phyloP scores from a whole-genome alignment of 805 yeast genomes.

The Candida sanyiensis region DNA sequence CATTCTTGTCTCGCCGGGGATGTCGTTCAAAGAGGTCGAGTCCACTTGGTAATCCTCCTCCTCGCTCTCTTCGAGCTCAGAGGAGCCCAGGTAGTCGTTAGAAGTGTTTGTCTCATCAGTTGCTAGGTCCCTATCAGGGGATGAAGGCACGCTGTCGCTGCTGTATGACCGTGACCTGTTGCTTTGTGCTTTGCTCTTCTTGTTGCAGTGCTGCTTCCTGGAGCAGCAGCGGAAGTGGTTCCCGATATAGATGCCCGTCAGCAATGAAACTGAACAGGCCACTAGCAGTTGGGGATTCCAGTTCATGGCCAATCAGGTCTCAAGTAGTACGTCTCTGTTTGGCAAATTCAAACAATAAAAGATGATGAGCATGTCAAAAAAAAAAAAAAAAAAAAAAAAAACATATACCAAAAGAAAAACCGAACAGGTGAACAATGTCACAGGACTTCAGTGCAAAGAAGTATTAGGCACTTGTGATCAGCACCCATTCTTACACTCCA shows the following conservation, averaged over 20 bases:
- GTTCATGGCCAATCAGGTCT: constrained; percentile 15
- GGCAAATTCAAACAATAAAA: too few species aligned
- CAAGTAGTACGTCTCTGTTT: too few species aligned
- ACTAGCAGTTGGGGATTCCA: constrained; percentile 27
- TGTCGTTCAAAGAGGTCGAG: constrained; percentile 52
- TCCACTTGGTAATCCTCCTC: constrained; percentile 56
- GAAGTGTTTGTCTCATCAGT: constrained; percentile 12
- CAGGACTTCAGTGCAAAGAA: too few species aligned
- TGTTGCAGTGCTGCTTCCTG: constrained; percentile 5
- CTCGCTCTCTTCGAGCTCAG: constrained; percentile 39
- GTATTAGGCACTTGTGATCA: too few species aligned
- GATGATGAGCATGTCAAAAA: too few species aligned
- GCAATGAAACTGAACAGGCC: constrained; percentile 33
- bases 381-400: too few species aligned
- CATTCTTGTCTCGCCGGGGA: constrained; percentile 82
- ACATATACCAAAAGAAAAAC: too few species aligned
- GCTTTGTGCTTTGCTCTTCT: not conserved
- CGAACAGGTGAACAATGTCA: too few species aligned
- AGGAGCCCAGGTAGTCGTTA: constrained; percentile 28
- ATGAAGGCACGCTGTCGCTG: constrained; percentile 7
- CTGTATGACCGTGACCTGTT: constrained; percentile 1
- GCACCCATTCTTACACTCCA: too few species aligned
- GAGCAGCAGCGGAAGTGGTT: constrained; percentile 14
- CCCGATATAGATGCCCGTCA: constrained; percentile 33
- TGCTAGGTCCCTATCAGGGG: constrained; percentile 12